A percentile compares a stretch with the other conserved stretches of the same genome.
Conservation (phyloP, 108 stramenopile genomes). For the Skeletonema marinoi region DNA sequence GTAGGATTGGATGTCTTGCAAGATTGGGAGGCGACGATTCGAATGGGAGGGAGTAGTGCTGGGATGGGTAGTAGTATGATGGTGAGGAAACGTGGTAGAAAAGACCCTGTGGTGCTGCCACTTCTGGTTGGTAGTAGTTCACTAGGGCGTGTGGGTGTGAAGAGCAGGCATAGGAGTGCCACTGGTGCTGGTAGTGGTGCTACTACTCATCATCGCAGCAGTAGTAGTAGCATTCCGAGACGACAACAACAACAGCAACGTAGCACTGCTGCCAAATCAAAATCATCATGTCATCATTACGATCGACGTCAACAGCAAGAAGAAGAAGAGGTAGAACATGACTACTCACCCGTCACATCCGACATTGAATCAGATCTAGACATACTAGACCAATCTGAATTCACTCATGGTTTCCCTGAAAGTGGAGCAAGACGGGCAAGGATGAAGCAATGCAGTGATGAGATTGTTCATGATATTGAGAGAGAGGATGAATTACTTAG, state of each 20-base stretch:
- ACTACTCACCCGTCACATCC: slow-evolving; percentile 32
- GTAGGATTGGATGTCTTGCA: slow-evolving; percentile 48
- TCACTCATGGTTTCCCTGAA: slow-evolving; percentile 18
- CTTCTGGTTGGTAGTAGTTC: background rate
- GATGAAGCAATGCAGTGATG: background rate
- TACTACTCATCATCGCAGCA: no score
- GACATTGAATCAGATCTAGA: slow-evolving; percentile 54
- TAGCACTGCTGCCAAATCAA: no score
- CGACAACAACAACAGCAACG: no score
- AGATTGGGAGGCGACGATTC: slow-evolving; percentile 54
- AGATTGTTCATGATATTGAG: background rate
- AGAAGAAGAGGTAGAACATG: slow-evolving; percentile 12
- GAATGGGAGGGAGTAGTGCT: slow-evolving; percentile 10
- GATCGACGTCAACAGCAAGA: background rate
- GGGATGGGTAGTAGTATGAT: background rate
- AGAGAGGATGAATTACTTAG: slow-evolving; percentile 7
- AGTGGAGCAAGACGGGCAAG: background rate
- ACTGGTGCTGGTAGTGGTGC: background rate
- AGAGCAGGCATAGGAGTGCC: background rate
- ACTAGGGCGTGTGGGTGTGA: background rate
- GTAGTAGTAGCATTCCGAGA: no score
- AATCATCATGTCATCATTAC: background rate
- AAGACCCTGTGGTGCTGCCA: background rate
- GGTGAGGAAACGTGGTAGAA: background rate
- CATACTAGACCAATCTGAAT: slow-evolving; percentile 34